phyloP scores from a whole-genome alignment of 1,284 basidiomycete genomes.

The Cryptococcus sp. region DNA sequence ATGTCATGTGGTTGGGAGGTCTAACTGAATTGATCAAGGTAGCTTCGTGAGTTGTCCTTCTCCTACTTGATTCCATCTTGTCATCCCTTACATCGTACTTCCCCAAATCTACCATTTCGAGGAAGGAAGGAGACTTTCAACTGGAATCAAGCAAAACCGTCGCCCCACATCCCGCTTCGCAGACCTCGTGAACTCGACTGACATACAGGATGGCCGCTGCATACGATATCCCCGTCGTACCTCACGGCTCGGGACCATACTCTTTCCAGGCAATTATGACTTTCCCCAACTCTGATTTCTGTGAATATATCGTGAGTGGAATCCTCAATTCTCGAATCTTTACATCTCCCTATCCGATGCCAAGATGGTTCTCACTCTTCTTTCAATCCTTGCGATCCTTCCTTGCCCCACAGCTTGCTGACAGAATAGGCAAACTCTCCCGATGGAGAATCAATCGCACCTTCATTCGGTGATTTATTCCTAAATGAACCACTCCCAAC shows the following conservation, averaged over 20 bases:
- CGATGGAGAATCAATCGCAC: slow-evolving; percentile 52
- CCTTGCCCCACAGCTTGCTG: neutral
- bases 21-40: slow-evolving; percentile 56
- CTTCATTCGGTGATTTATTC: slow-evolving; percentile 56
- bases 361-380: too few relatives aligned
- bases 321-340: neutral
- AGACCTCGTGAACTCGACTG: too few relatives aligned
- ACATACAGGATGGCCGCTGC: slow-evolving; percentile 36
- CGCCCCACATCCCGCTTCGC: slow-evolving; percentile 15
- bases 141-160: too few relatives aligned
- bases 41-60: slow-evolving; percentile 43
- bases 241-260: slow-evolving; percentile 52
- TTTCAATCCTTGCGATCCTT: too few relatives aligned
- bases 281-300: slow-evolving; percentile 42
- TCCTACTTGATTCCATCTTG: too few relatives aligned
- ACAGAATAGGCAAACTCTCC: slow-evolving; percentile 51
- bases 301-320: slow-evolving; percentile 49
- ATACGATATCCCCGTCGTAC: slow-evolving; percentile 55
- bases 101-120: too few relatives aligned
- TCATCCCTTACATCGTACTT: too few relatives aligned
- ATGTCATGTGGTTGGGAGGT: slow-evolving; percentile 54
- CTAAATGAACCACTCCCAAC: slow-evolving; percentile 53
- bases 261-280: slow-evolving; percentile 47
- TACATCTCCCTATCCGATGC: neutral
- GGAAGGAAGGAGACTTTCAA: too few relatives aligned